A percentile compares a stretch with the other conserved stretches of the same genome.
Evolutionary conservation across 1,139 yeast genomes (phyloP).

Genomic region (Diutina neorugosa): DNA sequence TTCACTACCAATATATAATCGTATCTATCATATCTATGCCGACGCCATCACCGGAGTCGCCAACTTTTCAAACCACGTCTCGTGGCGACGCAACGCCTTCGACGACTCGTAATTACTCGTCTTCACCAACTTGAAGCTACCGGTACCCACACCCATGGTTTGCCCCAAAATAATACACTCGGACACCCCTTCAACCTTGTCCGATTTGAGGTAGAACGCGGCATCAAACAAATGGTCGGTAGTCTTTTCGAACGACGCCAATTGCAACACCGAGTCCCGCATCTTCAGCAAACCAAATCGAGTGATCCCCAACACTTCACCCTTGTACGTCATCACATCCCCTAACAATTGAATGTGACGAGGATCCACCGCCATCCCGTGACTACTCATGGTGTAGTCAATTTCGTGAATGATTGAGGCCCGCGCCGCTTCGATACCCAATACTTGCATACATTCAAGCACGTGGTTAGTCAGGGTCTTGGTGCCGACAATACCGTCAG

Average conservation of each 20-base stretch:
- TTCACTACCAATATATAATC: background rate
- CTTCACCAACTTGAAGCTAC: constrained; percentile 79
- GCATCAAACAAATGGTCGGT: constrained; percentile 98
- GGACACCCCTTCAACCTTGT: constrained; percentile 92
- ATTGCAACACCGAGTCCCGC: constrained; percentile 95
- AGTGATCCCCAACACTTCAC: constrained; percentile 95
- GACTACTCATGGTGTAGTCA: constrained; percentile 96
- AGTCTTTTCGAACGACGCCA: constrained; percentile 96
- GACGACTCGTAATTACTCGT: constrained; percentile 30
- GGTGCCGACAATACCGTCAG: constrained; percentile 90
- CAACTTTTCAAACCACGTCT: constrained; percentile 1
- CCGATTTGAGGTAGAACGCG: constrained; percentile 93
- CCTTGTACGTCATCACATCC: constrained; percentile 98
- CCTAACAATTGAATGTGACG: constrained; percentile 96
- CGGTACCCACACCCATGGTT: constrained; percentile 96
- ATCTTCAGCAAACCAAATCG: constrained; percentile 95
- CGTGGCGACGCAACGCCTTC: constrained; percentile 1
- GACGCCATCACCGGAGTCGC: background rate
- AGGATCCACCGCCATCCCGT: constrained; percentile 99
- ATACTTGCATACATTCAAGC: constrained; percentile 74
- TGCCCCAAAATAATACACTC: constrained; percentile 97
- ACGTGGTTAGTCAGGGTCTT: constrained; percentile 87
- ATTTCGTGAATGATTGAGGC: constrained; percentile 87
- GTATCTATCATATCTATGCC: background rate
- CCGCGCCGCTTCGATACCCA: constrained; percentile 98